Evolutionary conservation across 345 rosid species (phyloP).

Genomic region (Anacardium occidentale): DNA sequence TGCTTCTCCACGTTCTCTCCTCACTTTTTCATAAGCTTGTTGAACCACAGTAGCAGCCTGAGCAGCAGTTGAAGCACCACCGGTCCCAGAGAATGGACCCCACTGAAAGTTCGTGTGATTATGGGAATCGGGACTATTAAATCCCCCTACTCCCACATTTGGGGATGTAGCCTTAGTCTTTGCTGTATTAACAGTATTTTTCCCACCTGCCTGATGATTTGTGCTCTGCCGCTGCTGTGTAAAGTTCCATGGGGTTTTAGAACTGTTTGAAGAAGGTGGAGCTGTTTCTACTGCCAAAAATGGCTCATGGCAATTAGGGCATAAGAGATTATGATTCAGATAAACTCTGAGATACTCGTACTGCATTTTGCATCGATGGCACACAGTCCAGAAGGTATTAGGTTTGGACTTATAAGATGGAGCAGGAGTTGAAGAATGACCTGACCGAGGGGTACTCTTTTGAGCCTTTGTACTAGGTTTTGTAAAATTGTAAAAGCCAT

Average conservation of each 20-base stretch:
- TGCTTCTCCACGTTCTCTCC: constrained; percentile 62
- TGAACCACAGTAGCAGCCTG: constrained; percentile 63
- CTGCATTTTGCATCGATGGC: constrained; percentile 62
- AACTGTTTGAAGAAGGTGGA: constrained; percentile 43
- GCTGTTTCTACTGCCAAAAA: constrained; percentile 54
- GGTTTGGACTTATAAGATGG: constrained; percentile 33
- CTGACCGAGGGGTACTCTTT: constrained; percentile 37
- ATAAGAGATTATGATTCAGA: constrained; percentile 51
- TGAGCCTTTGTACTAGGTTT: constrained; percentile 39
- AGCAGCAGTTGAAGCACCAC: constrained; percentile 43
- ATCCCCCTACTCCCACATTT: constrained; percentile 26
- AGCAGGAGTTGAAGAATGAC: constrained; percentile 29
- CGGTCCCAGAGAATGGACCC: constrained; percentile 49
- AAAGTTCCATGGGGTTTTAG: constrained; percentile 39
- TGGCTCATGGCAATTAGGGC: constrained; percentile 62
- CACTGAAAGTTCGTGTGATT: constrained; percentile 43
- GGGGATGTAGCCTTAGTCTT: constrained; percentile 25
- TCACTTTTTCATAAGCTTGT: constrained; percentile 55
- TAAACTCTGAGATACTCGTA: constrained; percentile 59
- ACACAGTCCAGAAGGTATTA: constrained; percentile 65
- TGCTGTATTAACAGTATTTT: constrained; percentile 29
- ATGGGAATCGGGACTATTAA: constrained; percentile 30
- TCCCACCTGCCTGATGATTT: constrained; percentile 37
- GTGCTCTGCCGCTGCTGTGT: constrained; percentile 39
- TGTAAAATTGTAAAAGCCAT: constrained; percentile 41